phyloP scores from a whole-genome alignment of 257 asterid genomes.

The Solanum verrucosum region DNA sequence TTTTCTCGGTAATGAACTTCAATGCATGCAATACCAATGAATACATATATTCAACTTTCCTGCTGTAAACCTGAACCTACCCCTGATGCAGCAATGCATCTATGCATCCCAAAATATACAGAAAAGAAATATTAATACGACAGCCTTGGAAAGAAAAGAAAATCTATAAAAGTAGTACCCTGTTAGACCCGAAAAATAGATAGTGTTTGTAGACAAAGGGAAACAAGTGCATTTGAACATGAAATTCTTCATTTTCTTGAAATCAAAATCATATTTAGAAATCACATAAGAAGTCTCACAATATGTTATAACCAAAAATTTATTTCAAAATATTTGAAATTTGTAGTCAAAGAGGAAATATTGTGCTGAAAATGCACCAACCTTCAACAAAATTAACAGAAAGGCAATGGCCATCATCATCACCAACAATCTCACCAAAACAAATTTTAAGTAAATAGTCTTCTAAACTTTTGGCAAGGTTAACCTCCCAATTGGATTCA shows the following conservation, averaged over 20 bases:
- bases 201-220: not conserved
- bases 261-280: not conserved
- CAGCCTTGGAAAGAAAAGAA: not conserved
- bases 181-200: not conserved
- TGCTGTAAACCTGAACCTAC: constrained; percentile 34
- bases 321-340: no score
- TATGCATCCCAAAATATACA: constrained; percentile 18
- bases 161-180: not conserved
- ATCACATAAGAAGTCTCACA: not conserved
- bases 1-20: constrained; percentile 10
- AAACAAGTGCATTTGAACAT: not conserved
- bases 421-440: constrained; percentile 56
- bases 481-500: not conserved
- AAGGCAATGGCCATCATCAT: constrained; percentile 30
- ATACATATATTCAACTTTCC: constrained; percentile 87
- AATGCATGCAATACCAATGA: constrained; percentile 74
- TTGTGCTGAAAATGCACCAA: not conserved
- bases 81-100: constrained; percentile 85
- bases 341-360: not conserved
- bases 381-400: constrained; percentile 91
- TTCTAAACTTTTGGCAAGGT: constrained; percentile 59
- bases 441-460: constrained; percentile 71
- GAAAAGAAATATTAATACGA: not conserved
- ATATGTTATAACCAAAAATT: no score
- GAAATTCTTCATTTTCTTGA: no score